Evolutionary conservation across 1,284 basidiomycete species (phyloP), one percentile per base, ranked within the genome.

Genomic region (Microbotryum intermedium): DNA sequence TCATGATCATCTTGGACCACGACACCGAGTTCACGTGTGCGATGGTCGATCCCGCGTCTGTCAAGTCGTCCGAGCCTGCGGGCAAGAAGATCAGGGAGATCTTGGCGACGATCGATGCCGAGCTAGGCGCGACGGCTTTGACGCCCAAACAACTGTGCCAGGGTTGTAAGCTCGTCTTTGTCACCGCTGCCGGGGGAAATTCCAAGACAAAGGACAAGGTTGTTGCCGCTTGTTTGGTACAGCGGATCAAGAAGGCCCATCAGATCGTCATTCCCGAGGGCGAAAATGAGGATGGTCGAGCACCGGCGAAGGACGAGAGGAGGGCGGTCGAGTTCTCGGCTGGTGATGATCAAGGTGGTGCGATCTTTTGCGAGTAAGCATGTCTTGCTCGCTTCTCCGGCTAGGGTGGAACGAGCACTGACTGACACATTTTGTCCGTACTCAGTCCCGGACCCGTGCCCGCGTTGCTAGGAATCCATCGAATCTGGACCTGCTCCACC

Each of bases 281-380:
- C 34, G 34, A 39, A 16, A 5, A 39, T 39, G 13, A 39, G 11
- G n/a, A n/a, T n/a, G 34, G 13, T 39, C 16, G 34, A 39, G 13
- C 34, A 39, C 53, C 56, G 48, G 52, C 26, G 23, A 29, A 50
- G 16, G 39, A 30, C 18, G 20, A 34, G 50, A 39, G 50, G 13
- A 48, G 13, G 23, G 20, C 20, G 25, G 26, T 25, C 39, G 42
- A 11, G 26, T 16, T 26, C 44, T 42, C 13, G 6, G 23, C 13
- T 6, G 73, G 75, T 2, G 73, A 74, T 18, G 50, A 58, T n/a
- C 60, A 62, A 26, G 71, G 70, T 45, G 73, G 73, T 29, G 75
- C 75, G 8, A 71, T 78, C 6, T 70, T 75, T 21, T 78, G 78
- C 75, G 75, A 75, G 77, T 78, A 50, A 71, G 77, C 74, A 2